Evolutionary conservation across 352 stramenopile genomes (phyloP).

Genomic region (Phytophthora constricta): DNA sequence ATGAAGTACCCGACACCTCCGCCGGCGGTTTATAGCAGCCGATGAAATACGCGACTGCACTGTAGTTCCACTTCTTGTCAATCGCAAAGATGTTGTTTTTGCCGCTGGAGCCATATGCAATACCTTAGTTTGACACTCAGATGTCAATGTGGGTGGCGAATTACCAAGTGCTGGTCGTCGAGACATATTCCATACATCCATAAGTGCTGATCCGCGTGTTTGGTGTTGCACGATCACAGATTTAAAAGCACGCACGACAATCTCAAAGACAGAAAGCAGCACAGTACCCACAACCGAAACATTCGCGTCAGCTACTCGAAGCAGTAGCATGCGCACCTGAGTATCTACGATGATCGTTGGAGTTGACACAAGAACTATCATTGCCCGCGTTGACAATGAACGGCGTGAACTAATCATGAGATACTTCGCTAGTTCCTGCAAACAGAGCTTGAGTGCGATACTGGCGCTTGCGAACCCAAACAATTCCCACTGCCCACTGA

Average conservation of each 20-base stretch:
- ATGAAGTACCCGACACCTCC: conserved; percentile 24
- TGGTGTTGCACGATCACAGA: conserved; percentile 15
- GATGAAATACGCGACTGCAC: background rate
- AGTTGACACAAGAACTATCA: conserved; percentile 28
- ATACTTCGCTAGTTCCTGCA: conserved; percentile 25
- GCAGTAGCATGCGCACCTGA: conserved; percentile 38
- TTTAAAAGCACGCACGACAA: conserved; percentile 30
- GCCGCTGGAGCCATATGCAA: background rate
- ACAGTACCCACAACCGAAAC: conserved; percentile 27
- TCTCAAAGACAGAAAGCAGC: conserved; percentile 25
- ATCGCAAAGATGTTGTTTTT: background rate
- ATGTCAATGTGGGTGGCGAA: background rate
- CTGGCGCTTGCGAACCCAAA: conserved; percentile 9
- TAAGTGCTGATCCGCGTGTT: background rate
- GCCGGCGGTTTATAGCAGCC: conserved; percentile 26
- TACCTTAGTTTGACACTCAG: background rate
- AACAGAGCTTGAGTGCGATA: conserved; percentile 13
- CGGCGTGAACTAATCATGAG: conserved; percentile 2
- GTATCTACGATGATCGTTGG: conserved; percentile 47
- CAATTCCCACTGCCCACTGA: conserved; percentile 1
- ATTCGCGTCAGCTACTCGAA: conserved; percentile 24
- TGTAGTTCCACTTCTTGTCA: background rate
- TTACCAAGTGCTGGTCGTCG: background rate
- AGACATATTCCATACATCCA: background rate
- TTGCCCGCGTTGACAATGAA: conserved; percentile 8